Evolutionary conservation across 2,329 filamentous ascomycete species (phyloP), one percentile per base, ranked within the genome.

Genomic region (Penicillium sp.): DNA sequence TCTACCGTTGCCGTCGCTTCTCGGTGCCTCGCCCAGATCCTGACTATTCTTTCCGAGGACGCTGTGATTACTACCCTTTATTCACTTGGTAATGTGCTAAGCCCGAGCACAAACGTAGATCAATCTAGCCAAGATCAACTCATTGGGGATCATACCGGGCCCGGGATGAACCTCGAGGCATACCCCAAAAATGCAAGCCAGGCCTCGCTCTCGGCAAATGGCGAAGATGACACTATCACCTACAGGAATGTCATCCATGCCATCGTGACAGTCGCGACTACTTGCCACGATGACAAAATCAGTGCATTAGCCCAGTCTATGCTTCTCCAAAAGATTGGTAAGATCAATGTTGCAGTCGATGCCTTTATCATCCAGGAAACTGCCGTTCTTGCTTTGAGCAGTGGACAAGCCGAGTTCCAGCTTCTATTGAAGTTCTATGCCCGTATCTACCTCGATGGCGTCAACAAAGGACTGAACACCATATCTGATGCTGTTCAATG

Each of bases 31-130:
- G 92, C 93, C 2, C 89, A 88, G 64, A 86, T 96, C 19, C 79
- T 99, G 55, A 88, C 88, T 65, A 82, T 89, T 67, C 82, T 97
- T 13, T 96, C 94, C 1, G 90, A 96, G 67, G 94, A 99, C 78
- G 89, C 92, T 36, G 85, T 96, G 36, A 97, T 99, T 64, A 96
- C 93, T 6, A 97, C 93, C 1, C 80, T 99, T 10, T 99, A 99
- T 76, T 94, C 92, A 0, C 82, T 99, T n/a, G 94, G 94, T 21
- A 99, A 99, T 71, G 89, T 96, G 4, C 81, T 99, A 15, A 97
- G 92, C 66, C 88, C 91, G 6, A 86, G 84, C 47, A 81, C 82
- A 7, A 77, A 76, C 19, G 68, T 78, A 35, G 83, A 86, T 31
- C 80, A 80, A 53, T 59, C 65, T 27, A 67, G 73, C 58, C 74